phyloP scores from a whole-genome alignment of 2,329 filamentous ascomycete species.

The Botryotinia convoluta region DNA sequence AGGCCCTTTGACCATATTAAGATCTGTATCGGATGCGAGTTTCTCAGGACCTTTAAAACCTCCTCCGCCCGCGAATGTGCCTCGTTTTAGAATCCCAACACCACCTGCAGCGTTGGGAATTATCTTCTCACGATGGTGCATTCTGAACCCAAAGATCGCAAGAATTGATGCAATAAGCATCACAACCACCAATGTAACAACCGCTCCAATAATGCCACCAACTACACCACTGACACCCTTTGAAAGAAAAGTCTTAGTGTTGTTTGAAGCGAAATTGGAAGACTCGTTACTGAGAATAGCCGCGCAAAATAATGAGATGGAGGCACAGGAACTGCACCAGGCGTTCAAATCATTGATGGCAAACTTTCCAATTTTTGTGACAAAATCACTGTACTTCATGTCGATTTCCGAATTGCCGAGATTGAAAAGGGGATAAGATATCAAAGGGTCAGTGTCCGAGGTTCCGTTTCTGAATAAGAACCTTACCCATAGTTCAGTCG shows the following conservation, averaged over 20 bases:
- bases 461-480: constrained; percentile 54
- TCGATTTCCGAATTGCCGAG: constrained; percentile 31
- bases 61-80: constrained; percentile 18
- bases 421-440: constrained; percentile 37
- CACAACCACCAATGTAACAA: constrained; percentile 28
- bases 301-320: constrained; percentile 32
- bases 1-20: constrained; percentile 28
- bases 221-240: constrained; percentile 21
- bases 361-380: constrained; percentile 29
- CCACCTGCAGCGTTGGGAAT: constrained; percentile 10
- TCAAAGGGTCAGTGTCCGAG: constrained; percentile 39
- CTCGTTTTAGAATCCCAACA: constrained; percentile 21
- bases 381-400: constrained; percentile 37
- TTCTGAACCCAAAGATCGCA: constrained; percentile 31
- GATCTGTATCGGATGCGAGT: constrained; percentile 35
- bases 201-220: constrained; percentile 37
- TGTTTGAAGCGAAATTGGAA: background rate
- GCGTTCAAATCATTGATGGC: constrained; percentile 26
- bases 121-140: constrained; percentile 23
- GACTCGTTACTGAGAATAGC: constrained; percentile 23
- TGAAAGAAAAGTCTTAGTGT: background rate
- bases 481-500: constrained; percentile 48
- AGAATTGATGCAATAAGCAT: constrained; percentile 24
- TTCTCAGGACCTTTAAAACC: constrained; percentile 39
- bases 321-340: constrained; percentile 35